These are phyloP conservation scores for Lactarius pseudohatsudake DNA, from an alignment of 768 basidiomycete species.

Conservation along the genomic window DNA sequence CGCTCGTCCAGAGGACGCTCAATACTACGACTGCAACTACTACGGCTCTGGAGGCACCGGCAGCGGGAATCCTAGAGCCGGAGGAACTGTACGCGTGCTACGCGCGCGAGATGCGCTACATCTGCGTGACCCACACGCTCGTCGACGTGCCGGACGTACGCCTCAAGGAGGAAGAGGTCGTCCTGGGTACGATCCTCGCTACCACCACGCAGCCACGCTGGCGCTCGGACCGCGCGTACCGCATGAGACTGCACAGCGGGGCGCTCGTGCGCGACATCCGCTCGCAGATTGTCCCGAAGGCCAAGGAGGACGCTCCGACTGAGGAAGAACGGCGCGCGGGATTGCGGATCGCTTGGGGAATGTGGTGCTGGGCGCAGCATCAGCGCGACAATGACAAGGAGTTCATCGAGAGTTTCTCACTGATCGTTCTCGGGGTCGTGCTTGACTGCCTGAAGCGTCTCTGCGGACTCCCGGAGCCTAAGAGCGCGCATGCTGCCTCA, in stretches of 20 bases:
- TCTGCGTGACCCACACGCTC: constrained; percentile 65
- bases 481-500: not conserved
- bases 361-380: constrained; percentile 57
- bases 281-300: constrained; percentile 33
- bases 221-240: constrained; percentile 56
- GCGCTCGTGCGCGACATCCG: constrained; percentile 54
- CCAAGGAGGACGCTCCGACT: not conserved
- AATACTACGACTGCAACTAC: too few relatives aligned
- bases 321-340: constrained; percentile 35
- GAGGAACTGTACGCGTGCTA: constrained; percentile 50
- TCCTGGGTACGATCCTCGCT: constrained; percentile 73
- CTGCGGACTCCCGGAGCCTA: not conserved
- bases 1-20: not conserved
- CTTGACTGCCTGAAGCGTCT: constrained; percentile 12
- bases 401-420: constrained; percentile 58
- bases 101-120: constrained; percentile 67
- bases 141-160: constrained; percentile 53
- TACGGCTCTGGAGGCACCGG: too few relatives aligned
- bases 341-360: constrained; percentile 59
- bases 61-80: not conserved
- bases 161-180: constrained; percentile 71
- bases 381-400: constrained; percentile 32
- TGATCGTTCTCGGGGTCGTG: constrained; percentile 52
- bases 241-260: constrained; percentile 59
- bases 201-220: constrained; percentile 63